phyloP scores from a whole-genome alignment of 225 moss, liverwort and hornwort genomes.

The Polytrichum formosum region DNA sequence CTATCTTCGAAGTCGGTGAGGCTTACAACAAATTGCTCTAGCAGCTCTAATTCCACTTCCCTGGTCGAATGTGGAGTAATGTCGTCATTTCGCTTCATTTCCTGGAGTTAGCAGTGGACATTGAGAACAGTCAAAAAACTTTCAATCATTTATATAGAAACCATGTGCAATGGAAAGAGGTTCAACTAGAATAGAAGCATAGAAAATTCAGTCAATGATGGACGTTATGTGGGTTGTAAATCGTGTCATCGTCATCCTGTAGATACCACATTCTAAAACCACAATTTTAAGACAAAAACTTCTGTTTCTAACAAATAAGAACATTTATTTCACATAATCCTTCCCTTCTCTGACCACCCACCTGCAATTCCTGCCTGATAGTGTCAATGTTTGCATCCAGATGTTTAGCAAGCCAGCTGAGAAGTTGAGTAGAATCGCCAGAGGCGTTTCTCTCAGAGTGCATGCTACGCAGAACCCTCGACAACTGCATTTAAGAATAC shows the following conservation, averaged over 20 bases:
- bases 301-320: too few species aligned
- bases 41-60: constrained; percentile 1
- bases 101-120: constrained; percentile 1
- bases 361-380: constrained; percentile 35
- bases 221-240: neutral
- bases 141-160: neutral
- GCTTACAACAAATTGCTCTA: constrained; percentile 19
- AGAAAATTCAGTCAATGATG: neutral
- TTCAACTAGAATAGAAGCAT: neutral
- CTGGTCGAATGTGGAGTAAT: neutral
- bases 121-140: neutral
- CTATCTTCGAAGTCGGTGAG: constrained; percentile 24
- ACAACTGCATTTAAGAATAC: neutral
- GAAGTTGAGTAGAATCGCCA: constrained; percentile 7
- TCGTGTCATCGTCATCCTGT: too few species aligned
- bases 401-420: constrained; percentile 23
- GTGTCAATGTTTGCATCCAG: constrained; percentile 20
- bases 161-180: neutral
- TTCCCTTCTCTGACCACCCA: constrained; percentile 10
- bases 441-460: neutral
- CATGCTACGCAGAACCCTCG: neutral
- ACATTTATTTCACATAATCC: too few species aligned
- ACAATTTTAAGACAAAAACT: neutral
- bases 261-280: too few species aligned
- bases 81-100: neutral